Evolutionary conservation across 2,329 filamentous ascomycete species (phyloP).

Genomic region (Ascochyta viciae-villosae): DNA sequence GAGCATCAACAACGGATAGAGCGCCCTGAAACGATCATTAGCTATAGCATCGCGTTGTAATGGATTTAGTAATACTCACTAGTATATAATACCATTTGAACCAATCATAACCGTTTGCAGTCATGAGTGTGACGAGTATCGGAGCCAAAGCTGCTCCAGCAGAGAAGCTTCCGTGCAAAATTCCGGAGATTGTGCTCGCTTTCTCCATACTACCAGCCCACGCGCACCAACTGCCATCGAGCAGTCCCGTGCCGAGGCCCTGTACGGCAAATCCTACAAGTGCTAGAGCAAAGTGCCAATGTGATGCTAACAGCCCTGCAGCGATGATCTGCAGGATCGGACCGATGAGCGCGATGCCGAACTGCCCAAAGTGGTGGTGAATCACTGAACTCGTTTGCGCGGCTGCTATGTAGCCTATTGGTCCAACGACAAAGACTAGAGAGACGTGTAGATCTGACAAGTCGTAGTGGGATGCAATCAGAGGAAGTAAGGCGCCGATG

Average conservation of each 20-base stretch:
- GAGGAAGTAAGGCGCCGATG: slow-evolving; percentile 46
- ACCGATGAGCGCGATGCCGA: slow-evolving; percentile 52
- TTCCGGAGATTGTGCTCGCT: slow-evolving; percentile 51
- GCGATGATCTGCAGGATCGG: slow-evolving; percentile 49
- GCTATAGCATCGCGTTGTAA: not conserved
- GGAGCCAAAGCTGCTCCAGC: slow-evolving; percentile 51
- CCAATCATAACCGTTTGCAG: slow-evolving; percentile 39
- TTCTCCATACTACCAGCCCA: slow-evolving; percentile 53
- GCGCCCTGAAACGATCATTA: slow-evolving; percentile 18
- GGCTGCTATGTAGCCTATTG: slow-evolving; percentile 54
- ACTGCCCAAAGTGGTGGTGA: slow-evolving; percentile 52
- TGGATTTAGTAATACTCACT: slow-evolving; percentile 32
- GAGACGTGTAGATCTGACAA: slow-evolving; percentile 55
- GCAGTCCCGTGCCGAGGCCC: slow-evolving; percentile 50
- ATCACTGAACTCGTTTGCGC: slow-evolving; percentile 51
- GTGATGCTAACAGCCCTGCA: slow-evolving; percentile 34
- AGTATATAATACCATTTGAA: slow-evolving; percentile 51
- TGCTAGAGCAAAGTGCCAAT: slow-evolving; percentile 44
- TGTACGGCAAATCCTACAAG: slow-evolving; percentile 43
- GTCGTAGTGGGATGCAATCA: slow-evolving; percentile 50
- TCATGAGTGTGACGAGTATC: slow-evolving; percentile 44
- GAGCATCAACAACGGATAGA: slow-evolving; percentile 22
- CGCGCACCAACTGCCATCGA: slow-evolving; percentile 56
- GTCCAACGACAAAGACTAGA: slow-evolving; percentile 53
- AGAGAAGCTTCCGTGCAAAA: slow-evolving; percentile 53